These are phyloP conservation scores for Sarcomyxa edulis DNA, from an alignment of 768 basidiomycete genomes.

Conservation along the genomic window DNA sequence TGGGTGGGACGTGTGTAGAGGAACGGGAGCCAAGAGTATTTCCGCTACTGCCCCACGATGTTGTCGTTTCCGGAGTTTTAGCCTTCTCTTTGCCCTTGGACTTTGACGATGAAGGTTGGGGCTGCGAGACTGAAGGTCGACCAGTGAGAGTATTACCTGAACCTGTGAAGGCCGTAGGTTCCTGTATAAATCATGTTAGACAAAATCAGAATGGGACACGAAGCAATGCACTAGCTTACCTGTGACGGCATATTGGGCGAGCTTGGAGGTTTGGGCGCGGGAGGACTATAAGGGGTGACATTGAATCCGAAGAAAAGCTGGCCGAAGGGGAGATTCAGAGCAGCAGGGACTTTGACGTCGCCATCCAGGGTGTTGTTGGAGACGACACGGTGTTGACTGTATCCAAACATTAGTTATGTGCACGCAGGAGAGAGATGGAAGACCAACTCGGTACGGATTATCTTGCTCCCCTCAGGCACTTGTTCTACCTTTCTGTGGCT, in stretches of 20 bases:
- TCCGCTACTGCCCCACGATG: slow-evolving; percentile 40
- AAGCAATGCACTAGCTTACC: slow-evolving; percentile 15
- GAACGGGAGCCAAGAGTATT: slow-evolving; percentile 41
- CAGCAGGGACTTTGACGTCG: slow-evolving; percentile 79
- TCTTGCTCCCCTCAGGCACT: slow-evolving; percentile 78
- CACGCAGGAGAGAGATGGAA: not conserved
- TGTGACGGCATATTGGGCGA: slow-evolving; percentile 24
- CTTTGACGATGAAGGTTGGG: slow-evolving; percentile 29
- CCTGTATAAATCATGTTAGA: slow-evolving; percentile 18
- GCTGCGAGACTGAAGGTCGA: slow-evolving; percentile 27
- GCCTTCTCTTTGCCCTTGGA: slow-evolving; percentile 53
- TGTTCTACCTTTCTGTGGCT: slow-evolving; percentile 78
- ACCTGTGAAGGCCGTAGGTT: slow-evolving; percentile 52
- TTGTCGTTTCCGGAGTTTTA: slow-evolving; percentile 19
- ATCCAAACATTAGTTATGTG: slow-evolving; percentile 10
- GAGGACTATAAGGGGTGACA: slow-evolving; percentile 60
- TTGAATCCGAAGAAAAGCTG: slow-evolving; percentile 97
- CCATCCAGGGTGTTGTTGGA: slow-evolving; percentile 75
- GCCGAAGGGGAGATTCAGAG: slow-evolving; percentile 86
- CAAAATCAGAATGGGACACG: not conserved
- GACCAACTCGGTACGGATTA: slow-evolving; percentile 85
- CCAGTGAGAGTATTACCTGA: slow-evolving; percentile 66
- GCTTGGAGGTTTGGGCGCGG: slow-evolving; percentile 26
- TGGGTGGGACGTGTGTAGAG: not conserved
- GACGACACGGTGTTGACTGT: slow-evolving; percentile 77